Percentiles rank a stretch among this genome's conserved stretches.
Evolutionary conservation across 169 alveolate genomes (phyloP).

Genomic region (Cyclospora cayetanensis): DNA sequence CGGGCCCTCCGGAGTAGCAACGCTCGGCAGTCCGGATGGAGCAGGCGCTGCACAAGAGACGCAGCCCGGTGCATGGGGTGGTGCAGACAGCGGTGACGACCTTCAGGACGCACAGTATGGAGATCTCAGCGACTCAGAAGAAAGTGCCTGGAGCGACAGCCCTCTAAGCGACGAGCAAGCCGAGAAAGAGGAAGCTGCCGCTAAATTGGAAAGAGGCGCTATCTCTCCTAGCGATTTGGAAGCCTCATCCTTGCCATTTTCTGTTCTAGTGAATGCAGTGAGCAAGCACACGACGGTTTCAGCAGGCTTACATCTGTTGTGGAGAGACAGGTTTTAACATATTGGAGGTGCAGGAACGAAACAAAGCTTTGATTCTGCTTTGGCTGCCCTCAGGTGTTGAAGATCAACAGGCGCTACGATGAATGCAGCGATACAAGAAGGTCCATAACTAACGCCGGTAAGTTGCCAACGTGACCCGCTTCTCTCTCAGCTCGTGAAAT

Average conservation of each 20-base stretch:
- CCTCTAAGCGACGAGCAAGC: neutral
- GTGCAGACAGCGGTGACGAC: too few relatives aligned
- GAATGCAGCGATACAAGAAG: constrained; percentile 29
- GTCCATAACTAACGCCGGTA: neutral
- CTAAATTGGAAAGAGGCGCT: neutral
- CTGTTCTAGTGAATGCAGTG: constrained; percentile 4
- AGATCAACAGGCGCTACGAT: constrained; percentile 25
- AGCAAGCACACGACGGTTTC: too few relatives aligned
- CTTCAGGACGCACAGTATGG: too few relatives aligned
- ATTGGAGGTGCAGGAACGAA: too few relatives aligned
- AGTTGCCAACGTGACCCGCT: too few relatives aligned
- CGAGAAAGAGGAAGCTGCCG: neutral
- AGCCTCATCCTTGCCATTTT: neutral
- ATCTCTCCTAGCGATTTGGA: neutral
- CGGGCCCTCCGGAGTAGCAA: neutral
- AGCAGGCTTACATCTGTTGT: too few relatives aligned
- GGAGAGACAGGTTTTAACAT: too few relatives aligned
- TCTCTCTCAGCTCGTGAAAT: too few relatives aligned
- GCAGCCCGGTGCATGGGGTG: neutral
- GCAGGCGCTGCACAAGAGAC: neutral
- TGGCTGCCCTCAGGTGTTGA: neutral
- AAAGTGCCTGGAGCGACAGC: constrained; percentile 48
- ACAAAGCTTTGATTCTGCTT: neutral
- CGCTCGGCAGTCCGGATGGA: neutral
- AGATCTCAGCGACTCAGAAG: neutral